Evolutionary conservation across 192 early-diverging fungal species (phyloP).

Genomic region (Umbelopsis isabellina): DNA sequence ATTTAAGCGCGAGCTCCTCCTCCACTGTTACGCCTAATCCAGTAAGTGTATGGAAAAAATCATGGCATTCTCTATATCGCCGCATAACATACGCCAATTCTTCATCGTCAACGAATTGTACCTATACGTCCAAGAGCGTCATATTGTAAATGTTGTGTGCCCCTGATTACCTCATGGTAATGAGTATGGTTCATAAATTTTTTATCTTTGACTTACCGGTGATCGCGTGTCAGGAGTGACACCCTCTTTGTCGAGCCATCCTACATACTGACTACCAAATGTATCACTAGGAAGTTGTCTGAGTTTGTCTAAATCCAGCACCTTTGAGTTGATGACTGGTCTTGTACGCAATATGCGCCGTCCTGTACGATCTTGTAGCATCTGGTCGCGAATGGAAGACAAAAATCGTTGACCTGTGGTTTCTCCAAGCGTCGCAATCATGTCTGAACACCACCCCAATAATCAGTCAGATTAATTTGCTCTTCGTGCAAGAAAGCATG

Average conservation of each 20-base stretch:
- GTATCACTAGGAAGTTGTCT: conserved; percentile 61
- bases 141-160: too few relatives aligned
- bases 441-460: conserved; percentile 54
- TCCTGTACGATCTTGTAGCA: conserved; percentile 76
- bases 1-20: conserved; percentile 93
- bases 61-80: conserved; percentile 92
- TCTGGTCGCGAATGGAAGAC: conserved; percentile 70
- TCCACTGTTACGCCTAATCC: conserved; percentile 82
- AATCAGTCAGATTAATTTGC: neutral
- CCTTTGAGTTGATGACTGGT: conserved; percentile 74
- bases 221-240: conserved; percentile 83
- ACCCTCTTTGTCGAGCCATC: conserved; percentile 77
- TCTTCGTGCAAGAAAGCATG: too few relatives aligned
- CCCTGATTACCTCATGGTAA: neutral
- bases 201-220: conserved; percentile 52
- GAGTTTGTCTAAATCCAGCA: conserved; percentile 70
- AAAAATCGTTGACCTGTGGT: conserved; percentile 78
- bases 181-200: neutral
- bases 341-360: conserved; percentile 82
- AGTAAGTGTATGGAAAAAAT: conserved; percentile 91
- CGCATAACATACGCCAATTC: conserved; percentile 94
- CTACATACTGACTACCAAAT: conserved; percentile 86
- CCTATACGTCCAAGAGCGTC: conserved; percentile 40
- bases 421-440: conserved; percentile 89
- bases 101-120: conserved; percentile 86